These are phyloP conservation scores for Teunomyces funiuensis DNA, from an alignment of 805 yeast genomes.

Conservation along the genomic window DNA sequence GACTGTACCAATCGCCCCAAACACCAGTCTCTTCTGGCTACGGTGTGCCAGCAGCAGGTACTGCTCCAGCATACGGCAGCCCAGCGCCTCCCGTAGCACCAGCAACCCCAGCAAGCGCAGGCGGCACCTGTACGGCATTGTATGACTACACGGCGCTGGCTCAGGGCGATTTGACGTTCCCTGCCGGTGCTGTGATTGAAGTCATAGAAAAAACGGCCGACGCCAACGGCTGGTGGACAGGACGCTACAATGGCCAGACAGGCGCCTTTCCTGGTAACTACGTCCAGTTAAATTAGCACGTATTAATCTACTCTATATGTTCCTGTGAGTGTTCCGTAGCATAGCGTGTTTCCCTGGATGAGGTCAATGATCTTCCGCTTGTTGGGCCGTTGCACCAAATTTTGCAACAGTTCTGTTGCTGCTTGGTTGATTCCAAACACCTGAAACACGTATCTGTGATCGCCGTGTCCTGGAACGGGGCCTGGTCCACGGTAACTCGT, in stretches of 20 bases:
- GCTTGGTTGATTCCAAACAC: conserved; percentile 12
- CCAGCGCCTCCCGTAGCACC: conserved; percentile 17
- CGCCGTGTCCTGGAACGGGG: conserved; percentile 15
- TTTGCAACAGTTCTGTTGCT: conserved; percentile 11
- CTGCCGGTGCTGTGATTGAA: conserved; percentile 85
- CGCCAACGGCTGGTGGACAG: conserved; percentile 98
- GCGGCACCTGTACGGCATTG: conserved; percentile 73
- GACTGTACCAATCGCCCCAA: conserved; percentile 8
- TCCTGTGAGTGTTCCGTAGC: conserved; percentile 2
- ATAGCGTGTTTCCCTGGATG: not conserved
- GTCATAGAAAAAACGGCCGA: conserved; percentile 80
- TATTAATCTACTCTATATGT: conserved; percentile 2
- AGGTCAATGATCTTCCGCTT: not conserved
- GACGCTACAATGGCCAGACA: conserved; percentile 74
- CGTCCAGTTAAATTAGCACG: conserved; percentile 60
- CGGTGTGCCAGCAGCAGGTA: conserved; percentile 13
- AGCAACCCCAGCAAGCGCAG: conserved; percentile 29
- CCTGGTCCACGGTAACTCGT: conserved; percentile 14
- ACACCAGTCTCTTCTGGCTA: conserved; percentile 15
- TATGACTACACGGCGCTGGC: conserved; percentile 94
- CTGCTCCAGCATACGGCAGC: conserved; percentile 25
- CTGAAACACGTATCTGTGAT: conserved; percentile 15
- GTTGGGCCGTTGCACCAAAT: not conserved
- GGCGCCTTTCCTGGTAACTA: conserved; percentile 98
- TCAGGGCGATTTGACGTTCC: conserved; percentile 83